A percentile compares a stretch with the other conserved stretches of the same genome.
Conservation (phyloP, 352 stramenopile genomes). For the Globisporangium heterothallicum region DNA sequence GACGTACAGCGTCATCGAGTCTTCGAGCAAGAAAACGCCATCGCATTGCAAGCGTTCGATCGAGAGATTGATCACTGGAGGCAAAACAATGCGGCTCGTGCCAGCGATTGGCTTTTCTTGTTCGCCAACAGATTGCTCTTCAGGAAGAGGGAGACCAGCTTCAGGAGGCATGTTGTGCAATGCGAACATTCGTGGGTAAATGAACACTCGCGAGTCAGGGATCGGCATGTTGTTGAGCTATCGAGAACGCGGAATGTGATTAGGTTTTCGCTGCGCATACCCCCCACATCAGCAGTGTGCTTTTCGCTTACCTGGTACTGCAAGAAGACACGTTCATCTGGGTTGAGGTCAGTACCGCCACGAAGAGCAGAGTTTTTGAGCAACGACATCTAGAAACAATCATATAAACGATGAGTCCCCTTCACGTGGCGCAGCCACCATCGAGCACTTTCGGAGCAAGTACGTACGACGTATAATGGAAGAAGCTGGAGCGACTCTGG, state of each 20-base stretch:
- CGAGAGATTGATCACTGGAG: slow-evolving; percentile 92
- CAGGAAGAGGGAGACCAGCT: slow-evolving; percentile 68
- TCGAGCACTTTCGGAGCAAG: not conserved
- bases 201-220: slow-evolving; percentile 87
- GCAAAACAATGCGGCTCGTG: slow-evolving; percentile 77
- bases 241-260: too few relatives aligned
- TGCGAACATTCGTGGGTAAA: slow-evolving; percentile 97
- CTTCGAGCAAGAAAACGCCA: slow-evolving; percentile 96
- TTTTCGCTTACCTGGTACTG: slow-evolving; percentile 70
- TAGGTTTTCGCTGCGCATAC: too few relatives aligned
- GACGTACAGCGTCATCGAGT: slow-evolving; percentile 94
- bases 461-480: slow-evolving; percentile 90
- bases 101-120: slow-evolving; percentile 54
- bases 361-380: slow-evolving; percentile 97
- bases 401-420: slow-evolving; percentile 5
- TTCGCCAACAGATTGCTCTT: slow-evolving; percentile 26
- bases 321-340: slow-evolving; percentile 93
- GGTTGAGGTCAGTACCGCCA: slow-evolving; percentile 94
- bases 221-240: slow-evolving; percentile 93
- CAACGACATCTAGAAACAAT: slow-evolving; percentile 86
- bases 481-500: slow-evolving; percentile 93
- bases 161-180: slow-evolving; percentile 89
- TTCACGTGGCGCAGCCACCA: not conserved
- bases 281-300: not conserved
- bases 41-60: slow-evolving; percentile 91